phyloP scores from a whole-genome alignment of 768 basidiomycete species.

The Leccinum aurantiacum region DNA sequence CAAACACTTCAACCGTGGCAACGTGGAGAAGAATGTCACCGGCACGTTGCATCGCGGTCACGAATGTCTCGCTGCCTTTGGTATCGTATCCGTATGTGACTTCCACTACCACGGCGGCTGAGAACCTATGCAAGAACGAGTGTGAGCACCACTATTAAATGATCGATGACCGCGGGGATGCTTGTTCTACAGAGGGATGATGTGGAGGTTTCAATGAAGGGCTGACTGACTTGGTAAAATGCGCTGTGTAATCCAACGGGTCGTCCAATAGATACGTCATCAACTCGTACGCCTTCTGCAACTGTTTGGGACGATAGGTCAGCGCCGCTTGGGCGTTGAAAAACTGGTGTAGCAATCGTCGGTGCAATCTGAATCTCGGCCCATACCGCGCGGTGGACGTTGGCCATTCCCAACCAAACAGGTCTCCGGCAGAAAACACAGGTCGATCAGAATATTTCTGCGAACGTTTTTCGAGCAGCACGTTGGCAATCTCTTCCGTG shows the following conservation, averaged over 20 bases:
- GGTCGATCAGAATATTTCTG: neutral
- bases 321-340: conserved; percentile 10
- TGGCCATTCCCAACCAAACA: conserved; percentile 20
- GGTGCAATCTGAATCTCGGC: neutral
- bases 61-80: neutral
- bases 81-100: conserved; percentile 4
- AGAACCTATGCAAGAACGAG: neutral
- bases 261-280: conserved; percentile 8
- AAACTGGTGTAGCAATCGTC: conserved; percentile 22
- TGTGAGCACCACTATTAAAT: neutral
- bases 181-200: neutral
- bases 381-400: conserved; percentile 21
- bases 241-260: conserved; percentile 3
- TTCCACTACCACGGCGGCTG: conserved; percentile 1
- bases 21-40: conserved; percentile 6
- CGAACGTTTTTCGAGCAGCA: neutral
- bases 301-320: neutral
- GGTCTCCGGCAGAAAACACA: neutral
- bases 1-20: conserved; percentile 2
- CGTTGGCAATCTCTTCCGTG: neutral
- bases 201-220: neutral
- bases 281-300: neutral
- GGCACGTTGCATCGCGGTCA: conserved; percentile 9
- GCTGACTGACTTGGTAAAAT: conserved; percentile 2
- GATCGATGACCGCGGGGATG: neutral